Conservation (phyloP, 1,284 basidiomycete species). For the Fomitopsis palustris region DNA sequence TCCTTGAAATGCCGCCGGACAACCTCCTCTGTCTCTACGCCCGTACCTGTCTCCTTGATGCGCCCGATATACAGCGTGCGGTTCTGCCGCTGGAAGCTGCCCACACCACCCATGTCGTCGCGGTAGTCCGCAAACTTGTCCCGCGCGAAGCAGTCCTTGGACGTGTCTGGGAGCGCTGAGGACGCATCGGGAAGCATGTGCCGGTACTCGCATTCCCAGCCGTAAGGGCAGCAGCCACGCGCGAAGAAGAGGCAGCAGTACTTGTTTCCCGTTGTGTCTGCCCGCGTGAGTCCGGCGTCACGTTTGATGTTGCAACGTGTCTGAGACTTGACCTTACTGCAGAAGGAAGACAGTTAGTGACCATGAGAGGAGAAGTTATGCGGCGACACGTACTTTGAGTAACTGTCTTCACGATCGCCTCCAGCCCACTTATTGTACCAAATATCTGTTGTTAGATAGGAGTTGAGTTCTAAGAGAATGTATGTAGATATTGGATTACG, state of each 20-base stretch:
- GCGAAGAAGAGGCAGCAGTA: slow-evolving; percentile 97
- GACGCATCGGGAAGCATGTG: slow-evolving; percentile 81
- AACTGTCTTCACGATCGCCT: slow-evolving; percentile 90
- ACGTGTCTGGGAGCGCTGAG: slow-evolving; percentile 78
- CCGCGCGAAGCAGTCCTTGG: slow-evolving; percentile 94
- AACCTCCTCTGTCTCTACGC: slow-evolving; percentile 86
- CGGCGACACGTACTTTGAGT: slow-evolving; percentile 72
- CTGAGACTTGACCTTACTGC: slow-evolving; percentile 88
- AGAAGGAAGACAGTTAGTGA: slow-evolving; percentile 9
- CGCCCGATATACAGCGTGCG: slow-evolving; percentile 93
- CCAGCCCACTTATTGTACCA: slow-evolving; percentile 99
- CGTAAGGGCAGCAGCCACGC: slow-evolving; percentile 95
- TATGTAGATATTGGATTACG: slow-evolving; percentile 30
- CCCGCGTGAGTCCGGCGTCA: slow-evolving; percentile 91
- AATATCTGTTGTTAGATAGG: slow-evolving; percentile 59
- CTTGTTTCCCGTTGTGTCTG: slow-evolving; percentile 86
- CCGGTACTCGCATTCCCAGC: slow-evolving; percentile 94
- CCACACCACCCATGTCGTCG: slow-evolving; percentile 99
- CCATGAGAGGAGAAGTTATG: slow-evolving; percentile 1
- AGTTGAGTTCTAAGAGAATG: background rate
- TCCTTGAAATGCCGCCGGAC: slow-evolving; percentile 92
- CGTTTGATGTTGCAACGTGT: slow-evolving; percentile 86
- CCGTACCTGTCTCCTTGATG: slow-evolving; percentile 88
- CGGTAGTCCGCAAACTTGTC: slow-evolving; percentile 98
- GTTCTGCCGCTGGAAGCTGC: slow-evolving; percentile 92